Percentiles rank a stretch among this genome's conserved stretches.
These are phyloP conservation scores for Friedmanniomyces simplex DNA, from an alignment of 495 filamentous ascomycete genomes.

Conservation along the genomic window DNA sequence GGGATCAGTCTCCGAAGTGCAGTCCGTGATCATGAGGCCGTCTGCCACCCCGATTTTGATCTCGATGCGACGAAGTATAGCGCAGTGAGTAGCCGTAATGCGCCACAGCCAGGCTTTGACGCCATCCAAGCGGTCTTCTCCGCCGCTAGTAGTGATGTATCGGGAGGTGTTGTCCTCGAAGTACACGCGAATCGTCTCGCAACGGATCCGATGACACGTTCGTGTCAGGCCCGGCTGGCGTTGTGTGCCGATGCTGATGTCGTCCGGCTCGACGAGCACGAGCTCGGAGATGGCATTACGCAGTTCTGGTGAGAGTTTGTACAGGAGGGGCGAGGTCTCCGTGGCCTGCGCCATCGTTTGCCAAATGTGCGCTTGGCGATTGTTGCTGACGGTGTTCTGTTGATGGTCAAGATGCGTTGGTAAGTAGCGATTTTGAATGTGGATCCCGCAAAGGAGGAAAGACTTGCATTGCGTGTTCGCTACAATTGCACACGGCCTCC, in stretches of 20 bases:
- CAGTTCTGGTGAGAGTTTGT: background rate
- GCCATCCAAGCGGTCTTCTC: no score
- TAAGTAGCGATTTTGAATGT: background rate
- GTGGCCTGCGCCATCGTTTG: background rate
- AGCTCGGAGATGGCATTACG: background rate
- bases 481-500: no score
- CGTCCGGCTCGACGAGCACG: background rate
- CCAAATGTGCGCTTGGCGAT: background rate
- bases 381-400: no score
- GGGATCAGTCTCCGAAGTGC: no score
- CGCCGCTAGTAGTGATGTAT: no score
- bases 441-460: no score
- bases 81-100: no score
- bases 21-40: no score
- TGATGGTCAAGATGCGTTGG: background rate
- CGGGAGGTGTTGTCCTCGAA: background rate
- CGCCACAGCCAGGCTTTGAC: no score
- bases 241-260: background rate
- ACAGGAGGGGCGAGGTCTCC: background rate
- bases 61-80: no score
- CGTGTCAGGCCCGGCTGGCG: background rate
- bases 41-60: no score
- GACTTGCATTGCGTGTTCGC: no score
- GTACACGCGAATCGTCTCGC: background rate
- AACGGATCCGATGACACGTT: background rate